Conservation (phyloP, 345 rosid species). For the Eucalyptus sideroxylon region DNA sequence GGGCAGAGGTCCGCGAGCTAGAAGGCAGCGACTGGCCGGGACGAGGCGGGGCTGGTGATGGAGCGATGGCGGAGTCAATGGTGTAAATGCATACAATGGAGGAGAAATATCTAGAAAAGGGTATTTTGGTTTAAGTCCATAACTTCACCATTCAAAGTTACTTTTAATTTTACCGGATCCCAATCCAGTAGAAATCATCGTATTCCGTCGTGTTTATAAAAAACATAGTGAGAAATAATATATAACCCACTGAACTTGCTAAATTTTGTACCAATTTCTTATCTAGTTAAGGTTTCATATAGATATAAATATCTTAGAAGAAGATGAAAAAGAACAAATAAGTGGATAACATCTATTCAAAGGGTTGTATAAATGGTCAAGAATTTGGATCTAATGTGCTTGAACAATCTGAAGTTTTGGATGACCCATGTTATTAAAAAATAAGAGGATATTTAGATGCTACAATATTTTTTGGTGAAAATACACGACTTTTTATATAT, state of each 20-base stretch:
- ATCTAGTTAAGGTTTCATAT: background rate
- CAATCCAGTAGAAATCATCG: fast-evolving
- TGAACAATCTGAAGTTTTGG: no score
- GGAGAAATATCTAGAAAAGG: background rate
- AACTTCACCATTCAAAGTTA: background rate
- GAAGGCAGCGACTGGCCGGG: background rate
- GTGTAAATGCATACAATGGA: background rate
- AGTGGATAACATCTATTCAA: background rate
- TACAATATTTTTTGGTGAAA: background rate
- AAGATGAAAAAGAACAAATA: background rate
- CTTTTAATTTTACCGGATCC: background rate
- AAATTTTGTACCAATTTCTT: fast-evolving
- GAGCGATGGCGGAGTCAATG: background rate
- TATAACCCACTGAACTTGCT: background rate
- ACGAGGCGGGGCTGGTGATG: background rate
- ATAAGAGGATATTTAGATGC: background rate
- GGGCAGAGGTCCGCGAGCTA: fast-evolving
- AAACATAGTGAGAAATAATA: background rate
- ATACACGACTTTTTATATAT: background rate
- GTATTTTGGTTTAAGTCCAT: background rate
- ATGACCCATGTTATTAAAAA: background rate
- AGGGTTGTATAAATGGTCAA: background rate
- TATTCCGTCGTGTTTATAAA: background rate
- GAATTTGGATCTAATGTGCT: background rate
- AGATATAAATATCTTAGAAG: background rate